A percentile compares a stretch with the other conserved stretches of the same genome.
These are phyloP conservation scores for Podila horticola DNA, from an alignment of 192 early-diverging fungal species.

Conservation along the genomic window DNA sequence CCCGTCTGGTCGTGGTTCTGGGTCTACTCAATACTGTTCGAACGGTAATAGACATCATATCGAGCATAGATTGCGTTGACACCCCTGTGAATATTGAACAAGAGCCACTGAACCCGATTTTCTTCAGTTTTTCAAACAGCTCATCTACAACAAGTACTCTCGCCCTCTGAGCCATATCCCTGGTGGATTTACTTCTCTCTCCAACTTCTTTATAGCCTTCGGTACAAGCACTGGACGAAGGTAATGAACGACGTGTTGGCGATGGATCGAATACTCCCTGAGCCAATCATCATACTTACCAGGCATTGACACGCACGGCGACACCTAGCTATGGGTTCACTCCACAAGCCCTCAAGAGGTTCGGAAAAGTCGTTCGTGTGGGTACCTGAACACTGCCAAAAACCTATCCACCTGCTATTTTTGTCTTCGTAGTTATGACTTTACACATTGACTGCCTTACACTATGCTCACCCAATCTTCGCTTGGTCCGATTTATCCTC, in stretches of 20 bases:
- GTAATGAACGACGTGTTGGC: neutral
- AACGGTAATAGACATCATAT: slow-evolving; percentile 9
- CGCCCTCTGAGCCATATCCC: slow-evolving; percentile 30
- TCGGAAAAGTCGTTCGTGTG: slow-evolving; percentile 53
- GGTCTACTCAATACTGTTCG: slow-evolving; percentile 1
- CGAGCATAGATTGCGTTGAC: neutral
- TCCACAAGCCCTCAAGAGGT: slow-evolving; percentile 30
- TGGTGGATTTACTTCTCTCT: neutral
- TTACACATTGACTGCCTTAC: no score
- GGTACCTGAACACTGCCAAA: neutral
- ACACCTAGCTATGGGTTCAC: slow-evolving; percentile 1
- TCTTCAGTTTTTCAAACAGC: neutral
- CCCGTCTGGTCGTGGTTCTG: slow-evolving; percentile 7
- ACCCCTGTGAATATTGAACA: no score
- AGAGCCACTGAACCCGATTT: no score
- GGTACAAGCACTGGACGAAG: slow-evolving; percentile 19
- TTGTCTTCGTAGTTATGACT: no score
- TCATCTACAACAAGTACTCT: slow-evolving; percentile 19
- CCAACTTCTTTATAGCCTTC: slow-evolving; percentile 13
- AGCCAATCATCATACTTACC: no score
- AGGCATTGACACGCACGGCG: no score
- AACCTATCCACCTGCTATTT: no score
- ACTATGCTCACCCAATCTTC: no score
- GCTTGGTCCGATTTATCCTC: no score
- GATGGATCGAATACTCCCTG: no score